Percentiles rank a stretch among this genome's conserved stretches.
These are phyloP conservation scores for Nigrograna mackinnonii DNA, from an alignment of 2,329 filamentous ascomycete species.

Conservation along the genomic window DNA sequence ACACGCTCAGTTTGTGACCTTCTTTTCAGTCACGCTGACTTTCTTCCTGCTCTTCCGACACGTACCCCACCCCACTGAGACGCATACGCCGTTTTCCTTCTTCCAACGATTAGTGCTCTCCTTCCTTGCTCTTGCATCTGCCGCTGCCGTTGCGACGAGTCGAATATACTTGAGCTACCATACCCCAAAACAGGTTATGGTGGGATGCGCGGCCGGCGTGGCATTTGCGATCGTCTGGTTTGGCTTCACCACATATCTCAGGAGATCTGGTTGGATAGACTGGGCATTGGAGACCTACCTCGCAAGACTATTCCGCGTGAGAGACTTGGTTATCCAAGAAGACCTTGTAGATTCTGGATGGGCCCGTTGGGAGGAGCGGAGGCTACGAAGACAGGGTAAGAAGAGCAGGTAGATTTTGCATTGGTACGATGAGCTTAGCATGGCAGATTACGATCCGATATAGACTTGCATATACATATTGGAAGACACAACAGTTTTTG, in stretches of 20 bases:
- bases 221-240: constrained; percentile 81
- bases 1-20: constrained; percentile 92
- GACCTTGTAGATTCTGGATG: constrained; percentile 90
- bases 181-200: constrained; percentile 83
- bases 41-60: constrained; percentile 87
- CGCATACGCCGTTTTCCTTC: constrained; percentile 61
- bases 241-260: constrained; percentile 65
- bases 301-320: constrained; percentile 68
- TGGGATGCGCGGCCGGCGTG: constrained; percentile 72
- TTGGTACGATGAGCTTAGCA: too few species aligned
- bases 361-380: constrained; percentile 79
- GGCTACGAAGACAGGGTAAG: constrained; percentile 25
- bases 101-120: constrained; percentile 62
- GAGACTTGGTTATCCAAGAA: constrained; percentile 85
- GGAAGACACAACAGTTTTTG: too few species aligned
- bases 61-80: constrained; percentile 49
- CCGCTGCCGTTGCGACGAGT: constrained; percentile 69
- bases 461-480: too few species aligned
- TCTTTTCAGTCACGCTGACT: constrained; percentile 82
- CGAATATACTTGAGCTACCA: constrained; percentile 93
- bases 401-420: constrained; percentile 12
- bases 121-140: constrained; percentile 42
- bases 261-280: constrained; percentile 69
- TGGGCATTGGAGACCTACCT: constrained; percentile 72
- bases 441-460: too few species aligned